Evolutionary conservation across 192 early-diverging fungal species (phyloP).

Genomic region (Umbelopsis sp.): DNA sequence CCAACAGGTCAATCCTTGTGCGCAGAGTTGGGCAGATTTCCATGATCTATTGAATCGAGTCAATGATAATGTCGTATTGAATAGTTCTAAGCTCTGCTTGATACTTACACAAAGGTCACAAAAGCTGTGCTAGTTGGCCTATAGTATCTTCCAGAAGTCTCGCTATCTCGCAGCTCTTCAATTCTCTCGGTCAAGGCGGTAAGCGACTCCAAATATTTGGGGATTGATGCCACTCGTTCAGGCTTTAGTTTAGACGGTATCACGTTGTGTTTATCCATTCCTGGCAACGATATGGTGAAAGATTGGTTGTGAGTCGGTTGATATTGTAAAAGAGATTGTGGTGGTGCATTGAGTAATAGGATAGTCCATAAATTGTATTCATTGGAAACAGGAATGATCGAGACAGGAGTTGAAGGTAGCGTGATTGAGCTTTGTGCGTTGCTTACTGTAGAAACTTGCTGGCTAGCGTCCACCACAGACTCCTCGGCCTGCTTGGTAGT

Average conservation of each 20-base stretch:
- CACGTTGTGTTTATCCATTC: not conserved
- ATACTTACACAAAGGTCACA: constrained; percentile 57
- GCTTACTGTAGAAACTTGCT: not conserved
- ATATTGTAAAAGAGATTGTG: not conserved
- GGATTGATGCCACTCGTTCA: not conserved
- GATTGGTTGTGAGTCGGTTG: not conserved
- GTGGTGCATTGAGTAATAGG: constrained; percentile 1
- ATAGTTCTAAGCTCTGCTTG: not conserved
- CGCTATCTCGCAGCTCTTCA: constrained; percentile 42
- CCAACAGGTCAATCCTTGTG: constrained; percentile 55
- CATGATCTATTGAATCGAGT: constrained; percentile 28
- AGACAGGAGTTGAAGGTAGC: not conserved
- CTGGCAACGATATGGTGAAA: not conserved
- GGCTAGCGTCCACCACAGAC: no score
- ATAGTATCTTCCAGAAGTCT: constrained; percentile 39
- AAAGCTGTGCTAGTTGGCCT: constrained; percentile 59
- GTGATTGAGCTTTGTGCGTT: not conserved
- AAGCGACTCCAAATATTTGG: constrained; percentile 13
- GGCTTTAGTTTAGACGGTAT: not conserved
- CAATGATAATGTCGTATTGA: not conserved
- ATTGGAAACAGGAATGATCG: constrained; percentile 4
- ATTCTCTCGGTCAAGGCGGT: constrained; percentile 33
- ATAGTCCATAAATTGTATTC: constrained; percentile 10
- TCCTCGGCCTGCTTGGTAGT: not conserved
- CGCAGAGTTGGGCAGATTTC: constrained; percentile 58